phyloP scores from a whole-genome alignment of 371 early-diverging fungal species.

The Zychaea mexicana region DNA sequence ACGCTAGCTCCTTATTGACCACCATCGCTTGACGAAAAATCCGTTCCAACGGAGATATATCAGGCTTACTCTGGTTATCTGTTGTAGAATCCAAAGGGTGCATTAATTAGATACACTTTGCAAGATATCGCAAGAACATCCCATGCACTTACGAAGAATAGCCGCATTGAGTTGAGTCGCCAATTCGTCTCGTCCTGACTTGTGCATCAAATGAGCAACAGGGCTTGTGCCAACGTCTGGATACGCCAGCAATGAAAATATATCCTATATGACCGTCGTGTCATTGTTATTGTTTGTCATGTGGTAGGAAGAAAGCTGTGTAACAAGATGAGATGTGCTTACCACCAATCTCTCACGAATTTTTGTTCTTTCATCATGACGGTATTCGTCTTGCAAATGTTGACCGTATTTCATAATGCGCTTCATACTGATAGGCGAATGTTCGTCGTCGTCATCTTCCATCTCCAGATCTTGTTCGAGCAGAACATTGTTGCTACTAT shows the following conservation, averaged over 20 bases:
- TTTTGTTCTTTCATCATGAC: constrained; percentile 44
- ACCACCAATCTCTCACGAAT: constrained; percentile 32
- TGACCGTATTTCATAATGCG: constrained; percentile 77
- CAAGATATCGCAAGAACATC: neutral
- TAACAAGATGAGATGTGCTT: constrained; percentile 2
- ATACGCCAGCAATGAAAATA: constrained; percentile 83
- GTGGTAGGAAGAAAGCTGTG: neutral
- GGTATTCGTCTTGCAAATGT: constrained; percentile 71
- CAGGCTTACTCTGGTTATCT: constrained; percentile 31
- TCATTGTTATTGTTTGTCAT: no score
- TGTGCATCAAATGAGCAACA: constrained; percentile 56
- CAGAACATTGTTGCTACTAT: constrained; percentile 6
- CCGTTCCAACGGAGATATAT: constrained; percentile 34
- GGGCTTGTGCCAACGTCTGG: constrained; percentile 59
- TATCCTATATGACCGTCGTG: constrained; percentile 37
- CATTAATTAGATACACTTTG: neutral
- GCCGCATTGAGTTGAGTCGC: constrained; percentile 74
- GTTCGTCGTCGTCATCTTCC: constrained; percentile 22
- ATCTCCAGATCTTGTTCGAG: constrained; percentile 12
- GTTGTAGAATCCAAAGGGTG: no score
- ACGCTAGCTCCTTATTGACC: constrained; percentile 33
- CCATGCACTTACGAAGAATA: constrained; percentile 58
- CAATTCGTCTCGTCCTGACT: constrained; percentile 59
- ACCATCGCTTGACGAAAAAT: constrained; percentile 38
- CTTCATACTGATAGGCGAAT: constrained; percentile 17